Evolutionary conservation across 352 stramenopile genomes (phyloP), one percentile per base, ranked within the genome.

Genomic region (Pythium coloratum): DNA sequence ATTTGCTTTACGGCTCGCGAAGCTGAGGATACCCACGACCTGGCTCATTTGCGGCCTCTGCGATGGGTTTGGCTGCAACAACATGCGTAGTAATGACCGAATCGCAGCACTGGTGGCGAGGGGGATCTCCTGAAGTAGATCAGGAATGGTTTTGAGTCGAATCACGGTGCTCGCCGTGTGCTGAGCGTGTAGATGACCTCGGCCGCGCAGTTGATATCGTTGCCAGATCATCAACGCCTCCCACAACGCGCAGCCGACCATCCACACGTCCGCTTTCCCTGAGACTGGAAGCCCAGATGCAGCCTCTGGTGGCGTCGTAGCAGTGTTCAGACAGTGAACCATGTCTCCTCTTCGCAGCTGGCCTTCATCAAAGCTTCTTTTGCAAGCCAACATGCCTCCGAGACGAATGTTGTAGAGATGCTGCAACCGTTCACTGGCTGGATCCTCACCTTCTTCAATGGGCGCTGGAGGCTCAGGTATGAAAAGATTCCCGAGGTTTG

Each of bases 151-250:
- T 20, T 84, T 83, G 13, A 78, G 67, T 8, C 82, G 80, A 33
- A 83, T 59, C 13, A 84, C 1, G 3, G 65, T 55, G 6, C 26
- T 56, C 1, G 46, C 28, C 3, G 40, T 8, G 9, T 20, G 3
- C 4, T 58, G 36, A 4, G 3, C 34, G 20, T 51, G 18, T 9
- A 40, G 8, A 18, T 62, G 51, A 6, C 61, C 42, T 51, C 14
- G 38, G 16, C 49, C 4, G 5, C 38, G 20, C 9, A 90, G 56
- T 54, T 90, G 76, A 10, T 71, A 56, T 0, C 20, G 59, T 34
- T 92, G 77, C 77, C 77, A 91, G 24, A 85, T 70, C 64, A 84
- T 70, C 9, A 92, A 62, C 36, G 79, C 76, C 20, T 89, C 78
- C 10, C 71, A 89, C 0, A 92, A 47, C 2, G 75, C 71, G 51